phyloP scores from a whole-genome alignment of 2,329 filamentous ascomycete genomes.

The Diaporthe velutina region DNA sequence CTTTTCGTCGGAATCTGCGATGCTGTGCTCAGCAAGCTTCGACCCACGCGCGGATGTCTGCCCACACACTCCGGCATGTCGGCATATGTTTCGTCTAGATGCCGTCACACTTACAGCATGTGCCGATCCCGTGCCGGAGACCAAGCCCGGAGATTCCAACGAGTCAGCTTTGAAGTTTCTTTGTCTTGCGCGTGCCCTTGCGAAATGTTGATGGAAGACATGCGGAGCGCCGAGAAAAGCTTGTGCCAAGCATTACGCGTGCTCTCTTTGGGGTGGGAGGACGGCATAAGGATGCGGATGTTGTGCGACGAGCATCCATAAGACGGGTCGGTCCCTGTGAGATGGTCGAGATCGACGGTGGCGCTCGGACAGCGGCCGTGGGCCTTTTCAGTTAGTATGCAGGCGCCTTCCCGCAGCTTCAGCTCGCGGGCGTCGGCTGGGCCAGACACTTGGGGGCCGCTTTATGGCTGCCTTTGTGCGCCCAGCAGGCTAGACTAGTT shows the following conservation, averaged over 20 bases:
- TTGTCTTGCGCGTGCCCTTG: background rate
- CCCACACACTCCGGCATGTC: background rate
- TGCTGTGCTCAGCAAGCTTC: background rate
- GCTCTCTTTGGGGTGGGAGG: background rate
- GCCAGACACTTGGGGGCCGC: background rate
- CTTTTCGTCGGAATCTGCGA: background rate
- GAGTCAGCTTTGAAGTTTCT: constrained; percentile 16
- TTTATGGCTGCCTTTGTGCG: background rate
- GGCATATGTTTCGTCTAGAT: constrained; percentile 6
- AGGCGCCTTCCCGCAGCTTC: background rate
- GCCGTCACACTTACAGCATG: constrained; percentile 16
- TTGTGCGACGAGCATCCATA: background rate
- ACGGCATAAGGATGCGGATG: constrained; percentile 6
- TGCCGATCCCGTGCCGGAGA: background rate
- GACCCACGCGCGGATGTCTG: background rate
- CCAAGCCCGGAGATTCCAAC: background rate
- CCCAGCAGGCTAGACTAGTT: background rate
- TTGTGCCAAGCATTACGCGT: constrained; percentile 20
- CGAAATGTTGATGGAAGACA: background rate
- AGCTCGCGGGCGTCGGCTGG: constrained; percentile 6
- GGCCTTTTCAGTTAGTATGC: background rate
- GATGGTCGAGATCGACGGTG: constrained; percentile 13
- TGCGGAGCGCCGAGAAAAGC: background rate
- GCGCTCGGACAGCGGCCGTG: constrained; percentile 18
- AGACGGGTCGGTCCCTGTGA: constrained; percentile 26